phyloP scores from a whole-genome alignment of 306 rosid genomes.

The Vigna hirtella region DNA sequence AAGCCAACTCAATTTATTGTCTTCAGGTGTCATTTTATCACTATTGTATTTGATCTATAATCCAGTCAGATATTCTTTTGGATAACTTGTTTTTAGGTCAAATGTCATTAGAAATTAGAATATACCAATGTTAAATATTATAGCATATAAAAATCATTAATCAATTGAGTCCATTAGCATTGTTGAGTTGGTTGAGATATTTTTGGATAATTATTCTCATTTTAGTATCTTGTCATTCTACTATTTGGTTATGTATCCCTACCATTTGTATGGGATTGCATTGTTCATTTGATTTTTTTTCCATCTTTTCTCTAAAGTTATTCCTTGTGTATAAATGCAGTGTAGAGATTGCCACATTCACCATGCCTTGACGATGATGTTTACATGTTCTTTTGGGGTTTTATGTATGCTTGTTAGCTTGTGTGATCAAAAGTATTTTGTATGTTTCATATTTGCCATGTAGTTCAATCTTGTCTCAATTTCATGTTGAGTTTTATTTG shows the following conservation, averaged over 20 bases:
- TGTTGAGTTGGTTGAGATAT: constrained; percentile 8
- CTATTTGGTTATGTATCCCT: neutral
- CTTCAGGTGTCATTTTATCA: constrained; percentile 71
- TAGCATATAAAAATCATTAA: constrained; percentile 4
- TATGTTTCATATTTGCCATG: constrained; percentile 2
- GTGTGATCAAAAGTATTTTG: constrained; percentile 12
- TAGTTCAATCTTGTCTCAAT: constrained; percentile 23
- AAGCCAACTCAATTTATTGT: constrained; percentile 86
- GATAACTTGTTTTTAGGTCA: constrained; percentile 32
- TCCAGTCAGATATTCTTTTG: neutral
- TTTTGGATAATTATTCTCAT: neutral
- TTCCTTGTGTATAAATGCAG: neutral
- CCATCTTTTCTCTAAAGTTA: neutral
- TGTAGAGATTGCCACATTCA: constrained; percentile 12
- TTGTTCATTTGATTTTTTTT: neutral
- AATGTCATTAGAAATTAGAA: constrained; percentile 23
- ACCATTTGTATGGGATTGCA: neutral
- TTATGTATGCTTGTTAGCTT: neutral
- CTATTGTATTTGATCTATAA: constrained; percentile 14
- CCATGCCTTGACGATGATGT: neutral
- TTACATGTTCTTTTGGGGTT: neutral
- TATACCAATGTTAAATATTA: constrained; percentile 10
- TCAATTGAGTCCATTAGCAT: neutral
- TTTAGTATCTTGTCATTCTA: neutral
- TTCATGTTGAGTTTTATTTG: neutral